Conservation (phyloP, 331 rosid species). For the Malus hybrid region DNA sequence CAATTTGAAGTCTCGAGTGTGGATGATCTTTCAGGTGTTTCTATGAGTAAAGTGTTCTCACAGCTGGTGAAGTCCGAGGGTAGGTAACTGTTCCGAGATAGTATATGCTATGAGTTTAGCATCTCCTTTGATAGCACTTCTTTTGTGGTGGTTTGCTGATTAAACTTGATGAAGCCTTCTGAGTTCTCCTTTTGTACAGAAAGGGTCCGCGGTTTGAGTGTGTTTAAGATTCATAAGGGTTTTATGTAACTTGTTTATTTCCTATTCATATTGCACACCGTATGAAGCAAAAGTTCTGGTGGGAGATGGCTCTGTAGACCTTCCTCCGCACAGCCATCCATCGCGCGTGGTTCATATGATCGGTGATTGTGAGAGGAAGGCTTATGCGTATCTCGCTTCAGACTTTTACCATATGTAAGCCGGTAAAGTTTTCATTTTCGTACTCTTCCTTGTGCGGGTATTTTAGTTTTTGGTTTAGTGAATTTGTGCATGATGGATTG, state of each 20-base stretch:
- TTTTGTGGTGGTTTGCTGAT: conserved; percentile 1
- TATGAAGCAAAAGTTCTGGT: too few relatives aligned
- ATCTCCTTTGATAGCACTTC: not conserved
- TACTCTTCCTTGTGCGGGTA: not conserved
- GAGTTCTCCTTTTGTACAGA: conserved; percentile 20
- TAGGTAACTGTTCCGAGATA: conserved; percentile 33
- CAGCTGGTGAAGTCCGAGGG: conserved; percentile 90
- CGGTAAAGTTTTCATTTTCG: not conserved
- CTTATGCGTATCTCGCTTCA: not conserved
- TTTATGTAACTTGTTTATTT: not conserved
- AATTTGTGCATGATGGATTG: not conserved
- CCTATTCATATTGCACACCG: not conserved
- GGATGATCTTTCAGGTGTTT: conserved; percentile 78
- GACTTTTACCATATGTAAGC: not conserved
- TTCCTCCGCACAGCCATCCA: too few relatives aligned
- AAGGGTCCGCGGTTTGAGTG: conserved; percentile 17
- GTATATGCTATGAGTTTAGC: conserved; percentile 4
- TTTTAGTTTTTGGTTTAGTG: not conserved
- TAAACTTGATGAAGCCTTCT: conserved; percentile 4
- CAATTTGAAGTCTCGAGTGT: conserved; percentile 29
- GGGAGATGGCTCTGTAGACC: too few relatives aligned
- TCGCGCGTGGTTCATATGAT: too few relatives aligned
- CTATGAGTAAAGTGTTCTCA: conserved; percentile 87
- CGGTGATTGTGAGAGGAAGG: too few relatives aligned
- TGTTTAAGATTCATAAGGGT: not conserved